Evolutionary conservation across 2,329 filamentous ascomycete species (phyloP), one percentile per base, ranked within the genome.

Genomic region (Herpotrichia juniperi): DNA sequence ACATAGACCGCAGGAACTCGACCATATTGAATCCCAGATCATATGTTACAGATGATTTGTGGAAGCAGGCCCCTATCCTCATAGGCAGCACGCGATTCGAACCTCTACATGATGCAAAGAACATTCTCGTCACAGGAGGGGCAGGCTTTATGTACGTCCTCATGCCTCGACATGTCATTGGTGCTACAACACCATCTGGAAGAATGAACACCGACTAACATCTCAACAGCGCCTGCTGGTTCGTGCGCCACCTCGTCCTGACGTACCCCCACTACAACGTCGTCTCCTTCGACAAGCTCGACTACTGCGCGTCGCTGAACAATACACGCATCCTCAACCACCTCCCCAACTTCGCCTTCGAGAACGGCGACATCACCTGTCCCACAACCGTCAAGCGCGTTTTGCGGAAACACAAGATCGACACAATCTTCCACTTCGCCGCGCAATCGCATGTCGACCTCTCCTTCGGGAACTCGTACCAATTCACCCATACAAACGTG

Each of bases 391-490:
- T 93, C 2, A 80, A 89, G 57, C 82, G 84, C 62, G 90, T 87
- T 67, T 81, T 93, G 66, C 82, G 88, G 69, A 82, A 84, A 54
- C 80, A 91, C 76, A 81, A 84, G 28, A 88, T 93, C 63, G 90
- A 93, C 69, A 91, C 89, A 46, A 82, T 94, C 55, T 86, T 93
- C 72, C 90, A 93, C 73, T 92, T 94, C 65, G 90, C 90, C 2
- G 90, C 90, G n/a, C 88, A 92, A 74, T 91, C 88, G 7, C 90
- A 93, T 68, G 90, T 94, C 45, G 89, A 93, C 64, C 74, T 91
- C 63, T 91, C 87, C 68, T 94, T 94, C 65, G 88, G 88, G 45
- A 91, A 93, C 75, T 91, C 89, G 9, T 91, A 91, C 71, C 83
- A 85, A 47, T 93, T 93, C 74, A 93, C 89, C 0, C 86, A 87